These are phyloP conservation scores for Pelargonium australe DNA, from an alignment of 441 rosid species.

Conservation along the genomic window DNA sequence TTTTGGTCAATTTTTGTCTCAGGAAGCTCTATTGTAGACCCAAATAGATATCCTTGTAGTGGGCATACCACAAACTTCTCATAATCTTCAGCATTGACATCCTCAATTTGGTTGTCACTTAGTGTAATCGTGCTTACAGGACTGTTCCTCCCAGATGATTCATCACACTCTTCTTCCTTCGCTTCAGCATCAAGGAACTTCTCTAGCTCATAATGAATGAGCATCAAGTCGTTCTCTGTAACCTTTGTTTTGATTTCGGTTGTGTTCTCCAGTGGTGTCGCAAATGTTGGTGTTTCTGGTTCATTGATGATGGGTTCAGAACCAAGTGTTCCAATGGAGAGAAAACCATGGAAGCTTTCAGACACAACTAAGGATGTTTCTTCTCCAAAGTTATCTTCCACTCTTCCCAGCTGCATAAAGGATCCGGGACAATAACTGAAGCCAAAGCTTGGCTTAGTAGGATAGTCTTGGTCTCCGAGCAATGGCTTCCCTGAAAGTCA, in stretches of 20 bases:
- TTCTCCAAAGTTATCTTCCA: conserved; percentile 28
- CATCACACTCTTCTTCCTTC: conserved; percentile 48
- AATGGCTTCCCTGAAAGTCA: conserved; percentile 47
- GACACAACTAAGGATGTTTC: conserved; percentile 32
- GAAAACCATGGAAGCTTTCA: conserved; percentile 73
- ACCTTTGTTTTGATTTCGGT: conserved; percentile 37
- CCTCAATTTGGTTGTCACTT: conserved; percentile 43
- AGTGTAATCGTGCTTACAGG: conserved; percentile 54
- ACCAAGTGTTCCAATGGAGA: conserved; percentile 86
- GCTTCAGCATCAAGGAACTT: conserved; percentile 80
- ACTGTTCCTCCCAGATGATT: conserved; percentile 58
- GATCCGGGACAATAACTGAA: conserved; percentile 31
- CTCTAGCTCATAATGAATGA: conserved; percentile 55
- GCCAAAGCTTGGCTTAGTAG: conserved; percentile 36
- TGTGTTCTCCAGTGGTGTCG: conserved; percentile 41
- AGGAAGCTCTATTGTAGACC: conserved; percentile 51
- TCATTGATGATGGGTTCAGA: conserved; percentile 42
- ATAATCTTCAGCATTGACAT: conserved; percentile 33
- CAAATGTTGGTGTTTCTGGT: conserved; percentile 64
- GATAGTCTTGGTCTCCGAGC: conserved; percentile 39
- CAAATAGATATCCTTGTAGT: conserved; percentile 78
- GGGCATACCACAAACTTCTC: conserved; percentile 45
- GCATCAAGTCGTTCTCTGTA: conserved; percentile 56
- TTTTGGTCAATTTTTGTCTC: conserved; percentile 41
- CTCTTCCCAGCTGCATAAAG: conserved; percentile 29